phyloP scores from a whole-genome alignment of 495 filamentous ascomycete genomes.

The Saxophila tyrrhenica region DNA sequence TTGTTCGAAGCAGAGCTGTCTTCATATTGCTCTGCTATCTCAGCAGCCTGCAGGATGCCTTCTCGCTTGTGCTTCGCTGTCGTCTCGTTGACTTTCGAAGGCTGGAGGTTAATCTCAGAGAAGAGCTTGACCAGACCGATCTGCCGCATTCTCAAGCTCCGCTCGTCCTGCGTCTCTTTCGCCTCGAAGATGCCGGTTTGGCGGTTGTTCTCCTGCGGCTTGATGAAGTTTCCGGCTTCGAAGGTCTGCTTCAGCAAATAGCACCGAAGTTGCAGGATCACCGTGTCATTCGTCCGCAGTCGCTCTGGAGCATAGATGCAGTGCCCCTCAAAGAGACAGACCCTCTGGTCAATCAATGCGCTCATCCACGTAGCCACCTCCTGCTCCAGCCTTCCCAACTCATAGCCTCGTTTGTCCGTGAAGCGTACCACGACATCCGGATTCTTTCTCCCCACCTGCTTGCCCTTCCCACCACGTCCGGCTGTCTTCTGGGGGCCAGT shows the following conservation, averaged over 20 bases:
- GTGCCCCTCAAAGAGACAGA: slow-evolving; percentile 75
- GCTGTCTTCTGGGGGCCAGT: slow-evolving; percentile 32
- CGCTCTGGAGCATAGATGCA: slow-evolving; percentile 86
- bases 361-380: slow-evolving; percentile 93
- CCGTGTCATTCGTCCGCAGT: slow-evolving; percentile 79
- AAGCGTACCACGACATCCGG: slow-evolving; percentile 91
- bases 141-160: slow-evolving; percentile 70
- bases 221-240: slow-evolving; percentile 44
- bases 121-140: slow-evolving; percentile 81
- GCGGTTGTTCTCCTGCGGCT: slow-evolving; percentile 55
- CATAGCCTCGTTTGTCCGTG: slow-evolving; percentile 64
- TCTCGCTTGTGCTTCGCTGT: slow-evolving; percentile 69
- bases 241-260: slow-evolving; percentile 67
- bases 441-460: slow-evolving; percentile 35
- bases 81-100: slow-evolving; percentile 58
- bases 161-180: slow-evolving; percentile 78
- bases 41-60: slow-evolving; percentile 73
- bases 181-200: slow-evolving; percentile 62
- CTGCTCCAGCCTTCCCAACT: slow-evolving; percentile 79
- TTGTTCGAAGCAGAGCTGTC: slow-evolving; percentile 39
- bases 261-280: slow-evolving; percentile 76
- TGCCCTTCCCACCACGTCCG: slow-evolving; percentile 37
- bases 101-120: slow-evolving; percentile 73
- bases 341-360: slow-evolving; percentile 78
- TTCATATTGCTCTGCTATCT: slow-evolving; percentile 69